Base-by-base conservation (phyloP, 2,329 filamentous ascomycete species). In the Ascochyta pisi region DNA sequence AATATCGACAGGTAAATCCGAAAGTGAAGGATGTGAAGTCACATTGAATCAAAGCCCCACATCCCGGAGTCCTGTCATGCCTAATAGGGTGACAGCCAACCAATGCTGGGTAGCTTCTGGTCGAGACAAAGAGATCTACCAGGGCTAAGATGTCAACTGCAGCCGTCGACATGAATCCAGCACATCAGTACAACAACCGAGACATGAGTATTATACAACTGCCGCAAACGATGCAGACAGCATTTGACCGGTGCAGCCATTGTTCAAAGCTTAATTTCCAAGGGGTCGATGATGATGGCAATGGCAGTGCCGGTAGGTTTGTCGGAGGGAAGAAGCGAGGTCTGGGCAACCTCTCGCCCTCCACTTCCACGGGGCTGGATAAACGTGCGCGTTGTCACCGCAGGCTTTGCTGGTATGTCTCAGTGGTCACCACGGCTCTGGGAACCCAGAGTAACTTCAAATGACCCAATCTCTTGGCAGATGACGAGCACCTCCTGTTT, bases 361-460 rank as follows among this genome's bases (percentile, higher is more conserved):
- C 26, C 44, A 41, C 7, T 27, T 12, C 33, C 27, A 43, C 29
- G 23, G 23, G 23, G 34, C n/a, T 42, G 34, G 37, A 15, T 27
- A 24, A 22, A 42, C 29, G 37, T 50, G 44, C 41, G 37, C 41
- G 37, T 40, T 34, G 34, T 52, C 34, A 41, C 41, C 39, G 39
- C 49, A 53, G 56, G 48, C 23, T 49, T 49, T 39, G 57, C 53
- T 59, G 60, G 58, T 54, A 60, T 57, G 60, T 66, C 60, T 62
- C 58, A 61, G 35, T 44, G 23, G 39, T 24, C 19, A 19, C 19
- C 19, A 19, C 19, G 16, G n/a, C 15, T 15, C 15, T 16, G 23
- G 13, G 5, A 12, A 45, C n/a, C 27, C 37, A 41, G 24, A 38
- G 24, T 13, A 19, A n/a, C 13, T n/a, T n/a, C 39, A 27, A 4